phyloP scores from a whole-genome alignment of 73 alveolate genomes.

The Breviolum minutum region DNA sequence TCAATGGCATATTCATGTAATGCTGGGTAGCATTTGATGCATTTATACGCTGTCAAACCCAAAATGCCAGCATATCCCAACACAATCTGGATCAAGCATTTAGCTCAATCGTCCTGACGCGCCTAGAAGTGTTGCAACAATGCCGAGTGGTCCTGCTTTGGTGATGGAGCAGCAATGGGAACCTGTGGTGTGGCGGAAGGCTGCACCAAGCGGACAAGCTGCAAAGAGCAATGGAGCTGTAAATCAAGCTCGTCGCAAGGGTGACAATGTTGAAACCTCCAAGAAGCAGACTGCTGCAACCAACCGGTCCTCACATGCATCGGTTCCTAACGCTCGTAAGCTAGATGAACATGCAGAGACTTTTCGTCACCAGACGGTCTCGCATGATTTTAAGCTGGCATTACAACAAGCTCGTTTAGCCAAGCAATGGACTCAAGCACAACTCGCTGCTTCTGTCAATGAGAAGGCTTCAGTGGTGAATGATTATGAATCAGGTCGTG shows the following conservation, averaged over 20 bases:
- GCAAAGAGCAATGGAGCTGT: constrained; percentile 28
- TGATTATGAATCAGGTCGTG: constrained; percentile 98
- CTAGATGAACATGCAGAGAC: constrained; percentile 96
- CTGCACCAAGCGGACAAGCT: constrained; percentile 45
- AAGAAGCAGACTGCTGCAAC: constrained; percentile 29
- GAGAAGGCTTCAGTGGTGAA: constrained; percentile 97
- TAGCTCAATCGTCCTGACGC: background rate
- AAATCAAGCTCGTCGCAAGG: constrained; percentile 52
- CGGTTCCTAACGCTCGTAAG: constrained; percentile 27
- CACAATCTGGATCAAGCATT: background rate
- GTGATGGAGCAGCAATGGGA: constrained; percentile 94
- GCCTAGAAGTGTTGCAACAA: background rate
- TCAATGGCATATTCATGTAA: too few species aligned
- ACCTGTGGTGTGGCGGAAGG: constrained; percentile 95
- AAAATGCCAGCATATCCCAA: too few species aligned
- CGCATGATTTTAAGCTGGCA: constrained; percentile 97
- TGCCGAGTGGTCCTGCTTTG: constrained; percentile 77
- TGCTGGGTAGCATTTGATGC: too few species aligned
- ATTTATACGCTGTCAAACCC: too few species aligned
- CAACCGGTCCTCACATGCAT: constrained; percentile 20
- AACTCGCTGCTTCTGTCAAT: constrained; percentile 98
- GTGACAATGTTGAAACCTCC: constrained; percentile 34
- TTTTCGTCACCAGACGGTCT: constrained; percentile 97
- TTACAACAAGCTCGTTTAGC: constrained; percentile 97
- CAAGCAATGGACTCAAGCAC: constrained; percentile 97